A percentile compares a stretch with the other conserved stretches of the same genome.
Conservation (phyloP, 2,329 filamentous ascomycete species). For the Aspergillus floridensis region DNA sequence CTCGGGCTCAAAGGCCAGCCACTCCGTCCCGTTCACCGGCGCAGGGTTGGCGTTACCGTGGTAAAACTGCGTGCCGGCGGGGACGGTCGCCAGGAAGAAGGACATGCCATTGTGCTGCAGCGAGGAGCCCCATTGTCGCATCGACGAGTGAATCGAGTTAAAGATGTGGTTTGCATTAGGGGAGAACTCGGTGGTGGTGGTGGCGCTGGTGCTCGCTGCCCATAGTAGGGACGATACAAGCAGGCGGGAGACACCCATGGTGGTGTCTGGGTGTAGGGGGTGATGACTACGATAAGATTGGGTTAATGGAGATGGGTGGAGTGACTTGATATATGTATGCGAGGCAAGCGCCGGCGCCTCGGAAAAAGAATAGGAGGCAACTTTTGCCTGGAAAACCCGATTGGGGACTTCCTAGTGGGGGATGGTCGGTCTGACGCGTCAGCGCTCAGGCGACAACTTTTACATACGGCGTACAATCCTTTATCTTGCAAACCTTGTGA, state of each 20-base stretch:
- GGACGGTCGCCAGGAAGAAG: slow-evolving; percentile 65
- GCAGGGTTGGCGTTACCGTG: slow-evolving; percentile 56
- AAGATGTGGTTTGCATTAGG: slow-evolving; percentile 65
- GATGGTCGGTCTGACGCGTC: neutral
- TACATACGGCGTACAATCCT: neutral
- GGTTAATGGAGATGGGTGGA: neutral
- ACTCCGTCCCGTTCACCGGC: slow-evolving; percentile 58
- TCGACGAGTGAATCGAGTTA: slow-evolving; percentile 69
- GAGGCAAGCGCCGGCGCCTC: neutral
- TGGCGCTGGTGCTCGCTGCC: neutral
- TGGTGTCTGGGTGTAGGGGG: neutral
- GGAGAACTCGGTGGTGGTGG: neutral
- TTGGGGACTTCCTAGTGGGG: neutral
- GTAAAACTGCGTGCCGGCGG: slow-evolving; percentile 63
- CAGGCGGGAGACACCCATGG: neutral
- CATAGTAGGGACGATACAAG: neutral
- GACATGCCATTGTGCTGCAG: slow-evolving; percentile 74
- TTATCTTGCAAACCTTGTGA: neutral
- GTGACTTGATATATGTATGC: neutral
- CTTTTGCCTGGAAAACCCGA: neutral
- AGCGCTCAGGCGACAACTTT: neutral
- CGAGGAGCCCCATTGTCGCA: slow-evolving; percentile 72
- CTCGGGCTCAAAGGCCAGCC: slow-evolving; percentile 75
- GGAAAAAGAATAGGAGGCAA: neutral
- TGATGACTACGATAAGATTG: neutral